Evolutionary conservation across 1,139 yeast genomes (phyloP).

Genomic region (Pichia kudriavzevii): DNA sequence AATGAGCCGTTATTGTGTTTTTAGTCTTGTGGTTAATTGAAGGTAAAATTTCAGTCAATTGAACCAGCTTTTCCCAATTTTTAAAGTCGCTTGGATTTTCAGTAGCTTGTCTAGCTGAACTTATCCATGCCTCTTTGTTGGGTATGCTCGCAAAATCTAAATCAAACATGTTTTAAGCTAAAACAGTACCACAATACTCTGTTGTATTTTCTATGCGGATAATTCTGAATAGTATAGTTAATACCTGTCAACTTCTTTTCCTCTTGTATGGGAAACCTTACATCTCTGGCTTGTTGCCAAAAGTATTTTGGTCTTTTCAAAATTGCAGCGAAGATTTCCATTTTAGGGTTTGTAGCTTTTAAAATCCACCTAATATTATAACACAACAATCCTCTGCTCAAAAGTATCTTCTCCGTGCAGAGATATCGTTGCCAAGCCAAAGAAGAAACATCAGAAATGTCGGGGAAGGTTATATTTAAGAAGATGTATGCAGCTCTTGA

Average conservation of each 20-base stretch:
- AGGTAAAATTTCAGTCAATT: constrained; percentile 22
- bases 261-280: background rate
- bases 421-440: too few relatives aligned
- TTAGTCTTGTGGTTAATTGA: constrained; percentile 12
- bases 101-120: constrained; percentile 18
- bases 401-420: too few relatives aligned
- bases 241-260: background rate
- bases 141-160: constrained; percentile 4
- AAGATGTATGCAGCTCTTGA: constrained; percentile 36
- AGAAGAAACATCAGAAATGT: constrained; percentile 17
- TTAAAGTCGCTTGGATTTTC: constrained; percentile 25
- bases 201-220: too few relatives aligned
- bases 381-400: too few relatives aligned
- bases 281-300: too few relatives aligned
- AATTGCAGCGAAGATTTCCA: too few relatives aligned
- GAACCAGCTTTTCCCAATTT: constrained; percentile 26
- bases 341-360: too few relatives aligned
- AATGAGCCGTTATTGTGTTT: constrained; percentile 34
- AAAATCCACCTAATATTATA: too few relatives aligned
- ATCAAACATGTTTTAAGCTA: background rate
- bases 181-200: background rate
- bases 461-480: constrained; percentile 20
- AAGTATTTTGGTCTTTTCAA: too few relatives aligned
- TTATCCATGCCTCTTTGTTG: constrained; percentile 18
- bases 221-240: too few relatives aligned